phyloP scores from a whole-genome alignment of 768 basidiomycete genomes.

The Roridomyces roridus region DNA sequence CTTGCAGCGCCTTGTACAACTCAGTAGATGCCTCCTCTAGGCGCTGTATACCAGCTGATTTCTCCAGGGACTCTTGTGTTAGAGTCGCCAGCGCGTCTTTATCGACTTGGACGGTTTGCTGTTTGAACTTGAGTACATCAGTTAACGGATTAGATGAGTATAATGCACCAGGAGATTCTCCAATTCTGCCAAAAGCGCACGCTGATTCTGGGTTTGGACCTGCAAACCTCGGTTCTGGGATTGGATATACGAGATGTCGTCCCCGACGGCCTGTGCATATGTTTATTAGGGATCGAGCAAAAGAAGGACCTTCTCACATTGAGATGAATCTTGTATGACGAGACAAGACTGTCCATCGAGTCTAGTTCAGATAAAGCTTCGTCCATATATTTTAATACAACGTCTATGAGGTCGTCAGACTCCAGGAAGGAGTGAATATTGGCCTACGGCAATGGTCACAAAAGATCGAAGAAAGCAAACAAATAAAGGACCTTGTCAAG shows the following conservation, averaged over 20 bases:
- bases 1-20: slow-evolving; percentile 94
- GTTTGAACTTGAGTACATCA: background rate
- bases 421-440: slow-evolving; percentile 98
- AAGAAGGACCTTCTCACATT: slow-evolving; percentile 65
- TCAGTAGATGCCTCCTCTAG: slow-evolving; percentile 86
- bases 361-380: slow-evolving; percentile 90
- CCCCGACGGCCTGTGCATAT: slow-evolving; percentile 77
- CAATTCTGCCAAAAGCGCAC: slow-evolving; percentile 81
- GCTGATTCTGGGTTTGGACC: slow-evolving; percentile 96
- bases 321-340: slow-evolving; percentile 95
- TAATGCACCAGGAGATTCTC: slow-evolving; percentile 78
- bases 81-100: slow-evolving; percentile 74
- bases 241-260: slow-evolving; percentile 96
- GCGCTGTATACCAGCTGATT: slow-evolving; percentile 71
- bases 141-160: background rate
- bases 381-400: slow-evolving; percentile 89
- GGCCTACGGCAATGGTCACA: slow-evolving; percentile 57
- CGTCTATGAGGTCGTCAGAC: slow-evolving; percentile 87
- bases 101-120: slow-evolving; percentile 97
- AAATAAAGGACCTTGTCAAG: slow-evolving; percentile 80
- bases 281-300: background rate
- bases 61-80: slow-evolving; percentile 90
- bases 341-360: slow-evolving; percentile 86
- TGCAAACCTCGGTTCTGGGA: slow-evolving; percentile 96
- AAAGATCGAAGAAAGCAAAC: background rate